phyloP scores from a whole-genome alignment of 2,329 filamentous ascomycete genomes.

The Xylaria sp. region DNA sequence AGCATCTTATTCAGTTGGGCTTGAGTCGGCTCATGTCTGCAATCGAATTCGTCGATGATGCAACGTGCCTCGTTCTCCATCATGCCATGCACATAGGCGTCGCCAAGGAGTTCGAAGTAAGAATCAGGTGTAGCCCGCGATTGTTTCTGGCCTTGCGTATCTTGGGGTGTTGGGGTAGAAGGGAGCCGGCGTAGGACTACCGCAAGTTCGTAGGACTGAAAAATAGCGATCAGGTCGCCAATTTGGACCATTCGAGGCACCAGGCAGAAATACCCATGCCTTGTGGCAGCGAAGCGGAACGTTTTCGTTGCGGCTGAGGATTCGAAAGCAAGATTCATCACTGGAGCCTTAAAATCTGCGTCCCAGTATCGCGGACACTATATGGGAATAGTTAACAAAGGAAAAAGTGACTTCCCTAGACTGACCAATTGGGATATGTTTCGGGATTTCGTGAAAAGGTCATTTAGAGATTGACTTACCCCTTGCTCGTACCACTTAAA shows the following conservation, averaged over 20 bases:
- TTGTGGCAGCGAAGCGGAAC: slow-evolving; percentile 34
- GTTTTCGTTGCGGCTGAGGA: slow-evolving; percentile 19
- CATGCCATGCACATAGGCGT: slow-evolving; percentile 36
- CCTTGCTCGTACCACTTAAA: slow-evolving; percentile 21
- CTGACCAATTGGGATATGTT: neutral
- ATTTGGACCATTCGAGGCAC: slow-evolving; percentile 24
- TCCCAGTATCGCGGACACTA: slow-evolving; percentile 26
- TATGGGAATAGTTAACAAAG: neutral
- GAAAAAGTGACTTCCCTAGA: neutral
- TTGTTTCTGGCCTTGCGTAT: neutral
- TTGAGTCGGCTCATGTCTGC: slow-evolving; percentile 27
- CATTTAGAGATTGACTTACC: slow-evolving; percentile 6
- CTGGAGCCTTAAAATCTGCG: neutral
- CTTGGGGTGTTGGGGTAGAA: neutral
- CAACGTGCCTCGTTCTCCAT: slow-evolving; percentile 35
- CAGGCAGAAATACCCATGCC: slow-evolving; percentile 34
- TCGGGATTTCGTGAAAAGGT: neutral
- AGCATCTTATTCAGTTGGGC: slow-evolving; percentile 23
- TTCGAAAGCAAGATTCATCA: slow-evolving; percentile 23
- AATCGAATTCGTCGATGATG: slow-evolving; percentile 34
- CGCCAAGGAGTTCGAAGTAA: slow-evolving; percentile 34
- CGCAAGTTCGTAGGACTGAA: slow-evolving; percentile 26
- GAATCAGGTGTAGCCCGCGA: neutral
- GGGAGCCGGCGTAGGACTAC: slow-evolving; percentile 21
- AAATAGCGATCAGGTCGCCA: slow-evolving; percentile 29